Conservation (phyloP, 1,139 yeast genomes). For the Magnusiomyces sp. region DNA sequence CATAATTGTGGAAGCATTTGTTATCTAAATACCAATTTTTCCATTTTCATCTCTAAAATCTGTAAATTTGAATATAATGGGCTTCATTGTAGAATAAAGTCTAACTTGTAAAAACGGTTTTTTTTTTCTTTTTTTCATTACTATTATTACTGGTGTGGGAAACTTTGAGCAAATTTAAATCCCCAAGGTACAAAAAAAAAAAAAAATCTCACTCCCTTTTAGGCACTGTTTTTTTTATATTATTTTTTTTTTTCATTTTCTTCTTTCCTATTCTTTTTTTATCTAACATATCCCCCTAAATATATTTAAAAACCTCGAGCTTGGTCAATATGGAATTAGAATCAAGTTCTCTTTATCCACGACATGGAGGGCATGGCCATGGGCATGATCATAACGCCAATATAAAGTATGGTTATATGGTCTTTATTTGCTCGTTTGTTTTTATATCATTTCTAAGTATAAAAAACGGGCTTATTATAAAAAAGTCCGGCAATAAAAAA, state of each 20-base stretch:
- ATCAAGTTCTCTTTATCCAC: conserved; percentile 5
- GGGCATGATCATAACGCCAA: conserved; percentile 32
- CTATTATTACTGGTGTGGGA: too few relatives aligned
- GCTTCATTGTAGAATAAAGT: too few relatives aligned
- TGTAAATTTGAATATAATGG: too few relatives aligned
- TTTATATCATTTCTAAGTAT: not conserved
- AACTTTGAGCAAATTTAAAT: too few relatives aligned
- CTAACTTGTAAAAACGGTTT: not conserved
- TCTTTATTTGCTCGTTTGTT: conserved; percentile 33
- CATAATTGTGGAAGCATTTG: too few relatives aligned
- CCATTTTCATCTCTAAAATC: too few relatives aligned
- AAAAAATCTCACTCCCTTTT: not conserved
- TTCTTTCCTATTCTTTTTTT: not conserved
- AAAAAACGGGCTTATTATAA: not conserved
- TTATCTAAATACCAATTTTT: too few relatives aligned
- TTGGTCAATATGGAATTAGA: conserved; percentile 1
- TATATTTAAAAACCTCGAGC: not conserved
- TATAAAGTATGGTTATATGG: conserved; percentile 42
- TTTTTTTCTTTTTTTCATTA: not conserved
- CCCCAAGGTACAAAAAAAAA: not conserved
- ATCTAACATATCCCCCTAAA: not conserved
- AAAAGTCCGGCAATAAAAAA: not conserved
- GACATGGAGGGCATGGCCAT: conserved; percentile 32
- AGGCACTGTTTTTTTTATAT: not conserved
- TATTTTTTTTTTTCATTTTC: not conserved